A percentile compares a stretch with the other conserved stretches of the same genome.
These are phyloP conservation scores for Nicotiana undulata DNA, from an alignment of 257 asterid genomes.

Conservation along the genomic window DNA sequence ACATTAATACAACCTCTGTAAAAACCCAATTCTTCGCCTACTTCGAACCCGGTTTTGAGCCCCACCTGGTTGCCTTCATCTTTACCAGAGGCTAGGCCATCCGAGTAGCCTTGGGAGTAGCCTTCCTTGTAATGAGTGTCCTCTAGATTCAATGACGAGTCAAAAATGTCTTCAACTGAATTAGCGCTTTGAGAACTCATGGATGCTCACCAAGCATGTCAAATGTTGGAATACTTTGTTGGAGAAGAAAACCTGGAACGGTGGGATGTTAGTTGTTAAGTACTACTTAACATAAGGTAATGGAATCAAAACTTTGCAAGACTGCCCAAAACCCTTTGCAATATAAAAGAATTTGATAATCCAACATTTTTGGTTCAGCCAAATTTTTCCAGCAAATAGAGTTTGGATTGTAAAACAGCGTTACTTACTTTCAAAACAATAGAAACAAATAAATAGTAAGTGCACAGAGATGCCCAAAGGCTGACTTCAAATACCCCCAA, in stretches of 20 bases:
- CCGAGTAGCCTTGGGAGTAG: conserved; percentile 41
- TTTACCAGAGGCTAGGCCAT: conserved; percentile 42
- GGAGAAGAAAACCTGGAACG: neutral
- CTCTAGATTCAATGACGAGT: conserved; percentile 43
- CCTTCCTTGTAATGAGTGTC: conserved; percentile 49
- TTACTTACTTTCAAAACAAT: neutral
- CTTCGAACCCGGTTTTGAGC: conserved; percentile 45
- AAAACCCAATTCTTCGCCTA: conserved; percentile 64
- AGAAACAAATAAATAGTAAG: neutral
- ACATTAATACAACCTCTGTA: conserved; percentile 55
- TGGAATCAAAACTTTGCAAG: neutral
- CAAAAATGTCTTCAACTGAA: conserved; percentile 41
- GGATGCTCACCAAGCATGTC: neutral
- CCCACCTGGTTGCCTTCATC: conserved; percentile 53
- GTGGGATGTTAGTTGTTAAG: neutral
- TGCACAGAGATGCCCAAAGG: neutral
- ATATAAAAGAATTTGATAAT: neutral
- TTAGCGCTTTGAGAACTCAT: neutral
- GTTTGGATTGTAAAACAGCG: neutral
- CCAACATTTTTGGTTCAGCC: neutral
- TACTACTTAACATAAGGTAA: neutral
- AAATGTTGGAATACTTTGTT: neutral
- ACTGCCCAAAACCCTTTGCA: neutral
- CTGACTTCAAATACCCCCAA: too few relatives aligned
- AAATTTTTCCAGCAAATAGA: neutral